A percentile compares a stretch with the other conserved stretches of the same genome.
phyloP scores from a whole-genome alignment of 306 rosid species.

The Malus sieversii region DNA sequence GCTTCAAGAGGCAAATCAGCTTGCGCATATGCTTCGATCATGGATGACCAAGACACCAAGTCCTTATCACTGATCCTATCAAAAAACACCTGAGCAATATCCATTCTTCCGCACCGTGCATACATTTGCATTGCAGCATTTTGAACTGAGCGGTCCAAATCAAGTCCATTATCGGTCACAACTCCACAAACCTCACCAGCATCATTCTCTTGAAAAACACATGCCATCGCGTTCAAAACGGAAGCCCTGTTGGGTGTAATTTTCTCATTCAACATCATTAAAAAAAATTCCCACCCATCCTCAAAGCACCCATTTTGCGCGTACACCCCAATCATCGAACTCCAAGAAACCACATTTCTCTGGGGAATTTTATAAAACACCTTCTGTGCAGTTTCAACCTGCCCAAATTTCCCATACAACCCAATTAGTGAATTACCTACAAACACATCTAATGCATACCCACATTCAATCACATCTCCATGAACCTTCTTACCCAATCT shows the following conservation, averaged over 20 bases:
- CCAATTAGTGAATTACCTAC: conserved; percentile 32
- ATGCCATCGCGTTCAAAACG: conserved; percentile 36
- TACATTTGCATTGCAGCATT: conserved; percentile 40
- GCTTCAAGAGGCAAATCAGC: conserved; percentile 29
- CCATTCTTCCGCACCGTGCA: conserved; percentile 33
- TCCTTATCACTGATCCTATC: conserved; percentile 30
- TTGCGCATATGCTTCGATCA: conserved; percentile 33
- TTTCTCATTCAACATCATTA: conserved; percentile 20
- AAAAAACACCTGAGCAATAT: conserved; percentile 23
- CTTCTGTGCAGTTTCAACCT: conserved; percentile 10
- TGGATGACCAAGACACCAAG: conserved; percentile 42
- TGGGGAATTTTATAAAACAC: conserved; percentile 29
- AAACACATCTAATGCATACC: conserved; percentile 19
- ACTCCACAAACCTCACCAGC: conserved; percentile 20
- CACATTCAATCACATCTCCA: conserved; percentile 4
- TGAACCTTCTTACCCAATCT: conserved; percentile 22
- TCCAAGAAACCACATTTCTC: conserved; percentile 35
- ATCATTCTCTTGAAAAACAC: conserved; percentile 21
- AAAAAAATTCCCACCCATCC: conserved; percentile 15
- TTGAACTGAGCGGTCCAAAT: conserved; percentile 19
- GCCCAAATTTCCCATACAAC: conserved; percentile 34
- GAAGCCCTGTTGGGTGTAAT: conserved; percentile 24
- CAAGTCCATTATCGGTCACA: conserved; percentile 8
- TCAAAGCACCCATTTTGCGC: conserved; percentile 16
- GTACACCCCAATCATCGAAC: conserved; percentile 35